Evolutionary conservation across 148 eudicot species (phyloP).

Genomic region (Bassia scoparia): DNA sequence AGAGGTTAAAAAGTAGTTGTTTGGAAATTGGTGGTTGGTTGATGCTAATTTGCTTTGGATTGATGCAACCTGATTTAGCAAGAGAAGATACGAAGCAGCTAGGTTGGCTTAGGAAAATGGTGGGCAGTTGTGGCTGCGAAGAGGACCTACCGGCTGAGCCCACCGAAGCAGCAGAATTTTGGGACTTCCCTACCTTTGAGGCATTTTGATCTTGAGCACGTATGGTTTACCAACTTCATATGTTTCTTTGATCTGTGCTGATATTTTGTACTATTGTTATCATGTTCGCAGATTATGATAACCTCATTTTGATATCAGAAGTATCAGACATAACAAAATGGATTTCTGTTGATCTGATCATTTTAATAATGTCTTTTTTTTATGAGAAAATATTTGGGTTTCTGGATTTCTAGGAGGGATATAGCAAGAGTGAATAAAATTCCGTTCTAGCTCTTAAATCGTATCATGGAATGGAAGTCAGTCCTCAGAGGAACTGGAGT

Average conservation of each 20-base stretch:
- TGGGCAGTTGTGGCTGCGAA: constrained; percentile 83
- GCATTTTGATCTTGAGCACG: constrained; percentile 99
- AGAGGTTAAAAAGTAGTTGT: neutral
- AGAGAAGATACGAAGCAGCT: constrained; percentile 83
- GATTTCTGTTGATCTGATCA: constrained; percentile 4
- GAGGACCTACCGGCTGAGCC: constrained; percentile 92
- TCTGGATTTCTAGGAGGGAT: constrained; percentile 62
- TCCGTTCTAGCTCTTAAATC: constrained; percentile 89
- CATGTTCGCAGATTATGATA: neutral
- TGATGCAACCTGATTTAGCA: constrained; percentile 25
- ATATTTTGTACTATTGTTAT: neutral
- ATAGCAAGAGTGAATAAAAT: constrained; percentile 75
- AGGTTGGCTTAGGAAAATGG: constrained; percentile 82
- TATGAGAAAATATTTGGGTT: constrained; percentile 1
- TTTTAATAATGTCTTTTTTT: neutral
- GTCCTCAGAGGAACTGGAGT: constrained; percentile 71
- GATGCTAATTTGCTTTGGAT: constrained; percentile 14
- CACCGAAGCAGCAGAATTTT: constrained; percentile 69
- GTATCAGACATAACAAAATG: neutral
- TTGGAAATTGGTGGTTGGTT: neutral
- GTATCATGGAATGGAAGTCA: constrained; percentile 84
- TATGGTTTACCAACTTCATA: constrained; percentile 25
- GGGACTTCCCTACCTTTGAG: constrained; percentile 89
- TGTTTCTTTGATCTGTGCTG: too few relatives aligned
- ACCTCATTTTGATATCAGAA: neutral